Evolutionary conservation across 2,329 filamentous ascomycete species (phyloP).

Genomic region (Akanthomyces dipterigenus): DNA sequence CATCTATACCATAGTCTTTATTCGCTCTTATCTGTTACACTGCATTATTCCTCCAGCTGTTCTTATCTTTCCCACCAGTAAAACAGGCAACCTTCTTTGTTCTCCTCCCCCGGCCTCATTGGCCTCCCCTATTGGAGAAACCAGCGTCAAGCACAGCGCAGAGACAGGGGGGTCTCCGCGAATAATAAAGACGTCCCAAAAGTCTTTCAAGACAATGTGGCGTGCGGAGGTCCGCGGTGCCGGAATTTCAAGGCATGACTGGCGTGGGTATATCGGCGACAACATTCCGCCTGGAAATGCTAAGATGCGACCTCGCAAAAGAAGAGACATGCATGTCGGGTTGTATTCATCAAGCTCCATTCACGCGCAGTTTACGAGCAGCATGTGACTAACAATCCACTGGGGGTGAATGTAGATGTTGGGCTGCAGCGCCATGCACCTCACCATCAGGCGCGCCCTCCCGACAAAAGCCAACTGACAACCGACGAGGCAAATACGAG

Average conservation of each 20-base stretch:
- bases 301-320: background rate
- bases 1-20: too few species aligned
- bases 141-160: background rate
- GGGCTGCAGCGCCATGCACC: background rate
- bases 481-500: too few species aligned
- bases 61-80: too few species aligned
- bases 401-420: background rate
- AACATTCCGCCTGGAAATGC: too few species aligned
- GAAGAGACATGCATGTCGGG: too few species aligned
- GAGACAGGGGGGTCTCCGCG: background rate
- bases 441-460: background rate
- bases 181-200: background rate
- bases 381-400: background rate
- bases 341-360: too few species aligned
- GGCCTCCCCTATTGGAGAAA: background rate
- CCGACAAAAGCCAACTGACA: too few species aligned
- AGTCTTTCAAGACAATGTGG: background rate
- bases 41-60: too few species aligned
- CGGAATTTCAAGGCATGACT: too few species aligned
- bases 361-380: background rate
- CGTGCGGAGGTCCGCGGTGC: background rate
- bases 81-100: too few species aligned
- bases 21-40: too few species aligned
- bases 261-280: background rate
- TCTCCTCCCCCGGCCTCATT: too few species aligned